Percentiles rank a stretch among this genome's conserved stretches.
Evolutionary conservation across 208 protist genomes (phyloP).

Genomic region (Crithidia sp.): DNA sequence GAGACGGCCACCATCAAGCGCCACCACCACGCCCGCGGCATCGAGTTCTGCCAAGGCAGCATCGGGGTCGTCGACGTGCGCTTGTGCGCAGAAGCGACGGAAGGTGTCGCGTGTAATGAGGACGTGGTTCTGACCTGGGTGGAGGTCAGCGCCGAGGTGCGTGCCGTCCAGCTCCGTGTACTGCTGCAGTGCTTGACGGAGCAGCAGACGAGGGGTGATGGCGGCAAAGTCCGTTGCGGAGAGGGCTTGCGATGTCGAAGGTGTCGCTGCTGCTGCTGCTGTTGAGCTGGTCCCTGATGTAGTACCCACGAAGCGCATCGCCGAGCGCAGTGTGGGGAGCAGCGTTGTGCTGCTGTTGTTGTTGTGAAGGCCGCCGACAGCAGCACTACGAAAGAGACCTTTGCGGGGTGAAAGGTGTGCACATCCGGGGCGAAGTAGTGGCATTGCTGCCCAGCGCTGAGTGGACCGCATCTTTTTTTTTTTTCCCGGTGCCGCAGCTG

Average conservation of each 20-base stretch:
- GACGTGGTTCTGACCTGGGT: conserved; percentile 27
- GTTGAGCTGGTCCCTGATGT: too few species aligned
- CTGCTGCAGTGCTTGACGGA: conserved; percentile 59
- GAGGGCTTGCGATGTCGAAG: neutral
- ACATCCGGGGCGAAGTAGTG: too few species aligned
- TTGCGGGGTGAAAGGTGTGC: too few species aligned
- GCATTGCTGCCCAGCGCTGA: too few species aligned
- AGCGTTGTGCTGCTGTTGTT: too few species aligned
- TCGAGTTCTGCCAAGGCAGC: conserved; percentile 47
- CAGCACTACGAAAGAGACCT: too few species aligned
- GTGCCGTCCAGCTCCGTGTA: conserved; percentile 42
- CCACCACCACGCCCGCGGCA: conserved; percentile 60
- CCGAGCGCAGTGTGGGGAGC: too few species aligned
- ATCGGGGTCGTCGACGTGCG: conserved; percentile 55
- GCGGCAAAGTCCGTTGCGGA: conserved; percentile 38
- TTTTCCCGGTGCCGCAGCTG: too few species aligned
- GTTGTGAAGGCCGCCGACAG: too few species aligned
- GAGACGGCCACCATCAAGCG: conserved; percentile 44
- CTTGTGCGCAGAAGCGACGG: conserved; percentile 50
- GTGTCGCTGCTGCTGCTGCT: neutral
- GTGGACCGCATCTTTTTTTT: too few species aligned
- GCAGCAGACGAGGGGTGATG: conserved; percentile 58
- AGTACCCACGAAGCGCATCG: neutral
- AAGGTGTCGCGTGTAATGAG: conserved; percentile 66
- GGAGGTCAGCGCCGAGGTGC: conserved; percentile 12